A percentile compares a stretch with the other conserved stretches of the same genome.
phyloP scores from a whole-genome alignment of 2,329 filamentous ascomycete genomes.

The Diaporthe amygdali region DNA sequence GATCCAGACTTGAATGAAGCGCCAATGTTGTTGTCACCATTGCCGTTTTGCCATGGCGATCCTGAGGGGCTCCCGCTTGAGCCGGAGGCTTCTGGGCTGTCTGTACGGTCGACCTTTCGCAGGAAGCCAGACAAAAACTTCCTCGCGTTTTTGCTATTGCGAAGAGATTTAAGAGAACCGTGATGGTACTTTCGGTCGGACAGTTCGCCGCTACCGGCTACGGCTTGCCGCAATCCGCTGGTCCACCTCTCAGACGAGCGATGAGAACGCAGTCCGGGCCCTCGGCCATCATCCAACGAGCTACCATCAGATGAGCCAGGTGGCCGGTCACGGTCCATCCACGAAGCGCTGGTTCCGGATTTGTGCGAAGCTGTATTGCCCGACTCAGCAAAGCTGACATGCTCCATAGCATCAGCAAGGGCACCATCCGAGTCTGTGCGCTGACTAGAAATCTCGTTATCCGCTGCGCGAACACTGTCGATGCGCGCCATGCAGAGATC shows the following conservation, averaged over 20 bases:
- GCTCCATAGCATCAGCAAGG: slow-evolving; percentile 55
- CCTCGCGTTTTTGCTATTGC: slow-evolving; percentile 46
- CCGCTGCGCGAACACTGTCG: slow-evolving; percentile 48
- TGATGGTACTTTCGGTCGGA: slow-evolving; percentile 1
- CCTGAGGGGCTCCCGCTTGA: slow-evolving; percentile 11
- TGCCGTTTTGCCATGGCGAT: slow-evolving; percentile 3
- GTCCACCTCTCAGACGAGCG: slow-evolving; percentile 16
- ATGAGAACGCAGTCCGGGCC: slow-evolving; percentile 33
- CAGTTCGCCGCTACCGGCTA: background rate
- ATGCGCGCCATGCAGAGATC: slow-evolving; percentile 57
- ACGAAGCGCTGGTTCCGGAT: slow-evolving; percentile 34
- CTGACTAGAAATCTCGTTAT: slow-evolving; percentile 38
- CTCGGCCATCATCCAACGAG: slow-evolving; percentile 42
- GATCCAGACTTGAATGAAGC: background rate
- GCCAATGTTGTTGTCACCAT: background rate
- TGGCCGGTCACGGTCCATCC: slow-evolving; percentile 43
- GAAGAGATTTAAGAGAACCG: slow-evolving; percentile 27
- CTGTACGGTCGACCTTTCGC: slow-evolving; percentile 33
- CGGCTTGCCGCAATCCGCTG: slow-evolving; percentile 5
- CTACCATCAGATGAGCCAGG: slow-evolving; percentile 57
- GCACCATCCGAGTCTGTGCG: slow-evolving; percentile 32
- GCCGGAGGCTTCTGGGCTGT: slow-evolving; percentile 33
- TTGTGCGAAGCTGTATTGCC: slow-evolving; percentile 40
- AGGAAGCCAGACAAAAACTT: slow-evolving; percentile 50
- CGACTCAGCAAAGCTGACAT: slow-evolving; percentile 43